Evolutionary conservation across 768 basidiomycete genomes (phyloP).

Genomic region (Clavulina sp.): DNA sequence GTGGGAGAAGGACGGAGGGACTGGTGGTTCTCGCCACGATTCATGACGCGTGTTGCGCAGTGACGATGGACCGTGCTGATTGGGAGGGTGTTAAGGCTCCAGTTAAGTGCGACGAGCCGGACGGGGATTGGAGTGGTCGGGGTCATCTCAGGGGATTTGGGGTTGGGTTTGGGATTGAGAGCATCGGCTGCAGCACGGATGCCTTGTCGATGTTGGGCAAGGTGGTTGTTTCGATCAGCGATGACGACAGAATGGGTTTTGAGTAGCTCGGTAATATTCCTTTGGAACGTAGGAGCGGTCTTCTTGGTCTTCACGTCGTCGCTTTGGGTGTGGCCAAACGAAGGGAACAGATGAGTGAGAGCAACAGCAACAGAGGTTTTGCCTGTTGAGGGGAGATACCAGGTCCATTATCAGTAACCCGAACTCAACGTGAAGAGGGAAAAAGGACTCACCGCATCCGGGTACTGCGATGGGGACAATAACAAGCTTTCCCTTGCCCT

Average conservation of each 20-base stretch:
- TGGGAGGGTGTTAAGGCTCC: conserved; percentile 35
- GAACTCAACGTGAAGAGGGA: background rate
- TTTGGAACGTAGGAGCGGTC: conserved; percentile 47
- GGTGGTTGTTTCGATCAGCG: conserved; percentile 93
- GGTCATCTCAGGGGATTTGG: too few species aligned
- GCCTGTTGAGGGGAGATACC: conserved; percentile 27
- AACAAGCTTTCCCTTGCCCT: conserved; percentile 42
- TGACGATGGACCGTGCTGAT: conserved; percentile 49
- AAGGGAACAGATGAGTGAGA: conserved; percentile 58
- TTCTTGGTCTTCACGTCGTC: conserved; percentile 77
- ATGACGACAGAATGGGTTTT: conserved; percentile 59
- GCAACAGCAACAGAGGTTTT: conserved; percentile 79
- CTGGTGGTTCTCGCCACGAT: conserved; percentile 73
- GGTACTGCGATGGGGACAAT: conserved; percentile 83
- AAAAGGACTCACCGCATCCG: conserved; percentile 54
- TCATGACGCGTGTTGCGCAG: conserved; percentile 54
- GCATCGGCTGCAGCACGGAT: conserved; percentile 34
- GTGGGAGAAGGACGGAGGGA: conserved; percentile 43
- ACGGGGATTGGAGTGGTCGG: conserved; percentile 29
- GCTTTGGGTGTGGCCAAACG: conserved; percentile 82
- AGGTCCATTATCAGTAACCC: background rate
- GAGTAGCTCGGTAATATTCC: conserved; percentile 49
- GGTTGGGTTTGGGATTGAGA: too few species aligned
- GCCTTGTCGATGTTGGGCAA: conserved; percentile 53
- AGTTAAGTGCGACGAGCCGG: conserved; percentile 68